These are phyloP conservation scores for Nadsonia starkeyi-henricii DNA, from an alignment of 1,139 yeast genomes.

Conservation along the genomic window DNA sequence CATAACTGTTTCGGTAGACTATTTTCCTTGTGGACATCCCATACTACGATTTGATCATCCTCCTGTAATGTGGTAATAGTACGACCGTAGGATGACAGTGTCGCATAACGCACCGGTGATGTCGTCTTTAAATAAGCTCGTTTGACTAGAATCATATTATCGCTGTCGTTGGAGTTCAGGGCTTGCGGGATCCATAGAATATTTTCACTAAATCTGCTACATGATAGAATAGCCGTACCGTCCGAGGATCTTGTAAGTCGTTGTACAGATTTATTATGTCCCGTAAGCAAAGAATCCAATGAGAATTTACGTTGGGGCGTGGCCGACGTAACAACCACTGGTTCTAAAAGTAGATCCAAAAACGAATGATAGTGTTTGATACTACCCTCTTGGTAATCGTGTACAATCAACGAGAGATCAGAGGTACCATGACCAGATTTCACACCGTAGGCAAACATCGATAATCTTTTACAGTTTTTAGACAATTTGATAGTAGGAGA, in stretches of 20 bases:
- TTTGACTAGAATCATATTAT: conserved; percentile 16
- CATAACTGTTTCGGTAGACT: conserved; percentile 13
- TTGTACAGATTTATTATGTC: conserved; percentile 71
- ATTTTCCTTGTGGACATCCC: conserved; percentile 38
- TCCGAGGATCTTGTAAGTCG: conserved; percentile 49
- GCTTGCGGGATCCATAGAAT: conserved; percentile 20
- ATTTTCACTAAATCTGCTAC: conserved; percentile 22
- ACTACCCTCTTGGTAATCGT: conserved; percentile 46
- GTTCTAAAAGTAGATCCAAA: conserved; percentile 5
- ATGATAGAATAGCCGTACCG: conserved; percentile 43
- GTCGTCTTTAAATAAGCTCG: conserved; percentile 17
- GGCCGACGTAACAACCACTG: background rate
- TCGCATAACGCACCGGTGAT: conserved; percentile 30
- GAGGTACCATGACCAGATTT: conserved; percentile 10
- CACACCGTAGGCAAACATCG: conserved; percentile 27
- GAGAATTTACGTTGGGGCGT: conserved; percentile 4
- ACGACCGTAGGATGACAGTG: conserved; percentile 42
- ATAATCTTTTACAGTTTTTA: conserved; percentile 48
- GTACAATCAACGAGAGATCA: conserved; percentile 28
- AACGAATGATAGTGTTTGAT: conserved; percentile 22
- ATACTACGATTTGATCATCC: conserved; percentile 35
- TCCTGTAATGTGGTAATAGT: conserved; percentile 32
- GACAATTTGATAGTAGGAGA: conserved; percentile 38
- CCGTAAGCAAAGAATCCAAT: conserved; percentile 39
- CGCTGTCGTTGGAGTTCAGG: conserved; percentile 11